phyloP scores from a whole-genome alignment of 78 protist genomes.

The Cyanophora paradoxa region DNA sequence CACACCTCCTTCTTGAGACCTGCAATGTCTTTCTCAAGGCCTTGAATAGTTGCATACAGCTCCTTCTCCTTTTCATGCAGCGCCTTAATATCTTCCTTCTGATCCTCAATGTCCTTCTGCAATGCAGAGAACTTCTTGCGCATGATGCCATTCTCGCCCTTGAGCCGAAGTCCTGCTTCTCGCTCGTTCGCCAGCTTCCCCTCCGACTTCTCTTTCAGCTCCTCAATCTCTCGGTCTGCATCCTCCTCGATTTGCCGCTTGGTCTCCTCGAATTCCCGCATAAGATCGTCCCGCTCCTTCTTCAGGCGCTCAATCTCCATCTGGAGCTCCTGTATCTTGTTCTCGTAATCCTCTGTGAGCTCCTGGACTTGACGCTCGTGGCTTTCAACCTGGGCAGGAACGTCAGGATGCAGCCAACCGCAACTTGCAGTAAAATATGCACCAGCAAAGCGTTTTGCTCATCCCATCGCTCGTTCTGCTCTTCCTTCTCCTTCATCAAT shows the following conservation, averaged over 20 bases:
- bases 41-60: neutral
- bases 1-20: slow-evolving; percentile 35
- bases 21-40: slow-evolving; percentile 23
- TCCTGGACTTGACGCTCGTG: slow-evolving; percentile 32
- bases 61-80: neutral
- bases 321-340: slow-evolving; percentile 15
- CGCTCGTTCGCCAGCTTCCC: slow-evolving; percentile 32
- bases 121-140: slow-evolving; percentile 33
- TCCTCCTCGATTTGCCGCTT: slow-evolving; percentile 48
- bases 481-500: slow-evolving; percentile 17
- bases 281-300: slow-evolving; percentile 2
- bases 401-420: too few species aligned
- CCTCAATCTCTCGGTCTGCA: slow-evolving; percentile 48
- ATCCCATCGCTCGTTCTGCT: slow-evolving; percentile 16
- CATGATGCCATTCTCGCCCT: slow-evolving; percentile 55
- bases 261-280: slow-evolving; percentile 20
- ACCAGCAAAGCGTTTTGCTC: neutral
- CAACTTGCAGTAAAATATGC: too few species aligned
- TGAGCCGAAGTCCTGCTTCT: slow-evolving; percentile 13
- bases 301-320: neutral
- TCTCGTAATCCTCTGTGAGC: slow-evolving; percentile 26
- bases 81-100: slow-evolving; percentile 6
- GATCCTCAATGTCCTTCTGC: slow-evolving; percentile 47
- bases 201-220: slow-evolving; percentile 43
- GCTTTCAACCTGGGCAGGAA: neutral